A percentile compares a stretch with the other conserved stretches of the same genome.
These are phyloP conservation scores for Solanum pennellii DNA, from an alignment of 257 asterid genomes.

Conservation along the genomic window DNA sequence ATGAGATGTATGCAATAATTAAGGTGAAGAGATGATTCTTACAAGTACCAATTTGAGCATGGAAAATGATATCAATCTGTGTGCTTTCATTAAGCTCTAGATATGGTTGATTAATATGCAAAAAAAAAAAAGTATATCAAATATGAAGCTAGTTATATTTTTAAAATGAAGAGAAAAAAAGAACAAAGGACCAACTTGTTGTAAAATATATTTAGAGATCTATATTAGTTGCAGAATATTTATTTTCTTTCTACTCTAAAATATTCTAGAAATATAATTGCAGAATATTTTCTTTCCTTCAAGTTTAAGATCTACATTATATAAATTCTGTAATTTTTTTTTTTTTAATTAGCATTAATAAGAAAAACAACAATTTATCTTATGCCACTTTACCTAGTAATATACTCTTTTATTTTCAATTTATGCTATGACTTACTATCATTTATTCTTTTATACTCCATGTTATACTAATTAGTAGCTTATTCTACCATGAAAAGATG, in stretches of 20 bases:
- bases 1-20: neutral
- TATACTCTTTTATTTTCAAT: neutral
- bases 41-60: neutral
- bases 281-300: neutral
- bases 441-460: too few relatives aligned
- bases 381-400: neutral
- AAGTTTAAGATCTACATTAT: neutral
- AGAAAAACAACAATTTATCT: neutral
- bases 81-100: neutral
- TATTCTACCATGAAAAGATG: too few relatives aligned
- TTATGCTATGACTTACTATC: neutral
- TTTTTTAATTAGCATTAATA: neutral
- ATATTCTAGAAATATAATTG: neutral
- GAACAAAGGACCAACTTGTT: neutral
- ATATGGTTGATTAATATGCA: neutral
- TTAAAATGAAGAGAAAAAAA: neutral
- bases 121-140: neutral
- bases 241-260: neutral
- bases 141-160: neutral
- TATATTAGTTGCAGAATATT: neutral
- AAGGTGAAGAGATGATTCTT: neutral
- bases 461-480: too few relatives aligned
- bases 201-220: neutral
- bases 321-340: neutral
- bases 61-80: neutral